Base-by-base conservation (phyloP, 2,329 filamentous ascomycete species). In the Colletotrichum endophyticum region DNA sequence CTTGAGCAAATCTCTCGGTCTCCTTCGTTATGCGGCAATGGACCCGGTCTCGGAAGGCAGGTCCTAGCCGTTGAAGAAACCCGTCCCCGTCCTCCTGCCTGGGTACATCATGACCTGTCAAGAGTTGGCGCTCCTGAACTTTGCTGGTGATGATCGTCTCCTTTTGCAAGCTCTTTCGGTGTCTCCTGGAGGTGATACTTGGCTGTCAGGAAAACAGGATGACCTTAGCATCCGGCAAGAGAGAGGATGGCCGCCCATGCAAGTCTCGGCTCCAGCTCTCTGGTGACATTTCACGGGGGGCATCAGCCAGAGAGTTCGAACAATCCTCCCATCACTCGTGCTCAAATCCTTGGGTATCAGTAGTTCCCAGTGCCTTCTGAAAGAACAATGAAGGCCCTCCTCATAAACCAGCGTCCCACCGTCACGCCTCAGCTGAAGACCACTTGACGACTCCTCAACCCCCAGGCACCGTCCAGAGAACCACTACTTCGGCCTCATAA, bases 401-500 rank as follows among this genome's bases (percentile, higher is more conserved):
- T 44, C 8, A n/a, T 6, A 11, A 44, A 44, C 19, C 3, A 3
- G 44, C 3, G 4, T 13, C n/a, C 2, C 11, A 7, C 3, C 44
- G n/a, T 3, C n/a, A 12, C 3, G 1, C 44, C 12, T 53, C 3
- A 22, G n/a, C n/a, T 0, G n/a, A 53, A 53, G 44, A 22, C 5
- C 44, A 53, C 44, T n/a, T 6, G 11, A 6, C n/a, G n/a, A 53
- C 44, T 22, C 19, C 1, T 49, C 44, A 22, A 49, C n/a, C n/a
- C 44, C 5, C 44, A 3, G 13, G 3, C 19, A 49, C 11, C 9
- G 19, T 44, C 44, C 44, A 49, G 44, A 49, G 5, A 49, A 12
- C 11, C 3, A 0, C 0, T 13, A 13, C n/a, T 0, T 22, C 44
- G n/a, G n/a, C 44, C 44, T 13, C n/a, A 7, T 22, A 1, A 0